Evolutionary conservation across 2,329 filamentous ascomycete genomes (phyloP).

Genomic region (Thermomyces lanuginosus): DNA sequence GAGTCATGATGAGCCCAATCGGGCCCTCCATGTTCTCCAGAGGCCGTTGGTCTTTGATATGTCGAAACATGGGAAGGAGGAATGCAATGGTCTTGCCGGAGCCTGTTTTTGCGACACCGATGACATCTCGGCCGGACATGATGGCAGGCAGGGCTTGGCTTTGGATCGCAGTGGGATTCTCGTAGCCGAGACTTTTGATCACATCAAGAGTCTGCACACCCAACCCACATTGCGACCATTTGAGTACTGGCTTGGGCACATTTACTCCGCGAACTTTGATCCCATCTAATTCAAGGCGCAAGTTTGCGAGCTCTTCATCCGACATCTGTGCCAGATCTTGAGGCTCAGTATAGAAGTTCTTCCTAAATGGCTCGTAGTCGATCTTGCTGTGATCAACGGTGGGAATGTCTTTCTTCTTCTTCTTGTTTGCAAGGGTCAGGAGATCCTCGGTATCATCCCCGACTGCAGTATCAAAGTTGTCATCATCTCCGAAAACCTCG

Average conservation of each 20-base stretch:
- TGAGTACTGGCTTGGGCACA: conserved; percentile 82
- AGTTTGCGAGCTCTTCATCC: conserved; percentile 63
- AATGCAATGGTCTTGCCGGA: conserved; percentile 97
- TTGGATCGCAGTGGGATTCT: conserved; percentile 84
- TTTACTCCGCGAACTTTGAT: conserved; percentile 86
- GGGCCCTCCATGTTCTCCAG: conserved; percentile 75
- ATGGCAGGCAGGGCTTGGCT: conserved; percentile 86
- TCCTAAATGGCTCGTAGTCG: conserved; percentile 70
- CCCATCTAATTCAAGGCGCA: conserved; percentile 78
- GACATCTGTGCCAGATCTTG: conserved; percentile 67
- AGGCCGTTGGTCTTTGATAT: conserved; percentile 83
- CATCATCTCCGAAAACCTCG: conserved; percentile 73
- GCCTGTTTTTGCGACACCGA: conserved; percentile 92
- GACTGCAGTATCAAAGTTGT: conserved; percentile 52
- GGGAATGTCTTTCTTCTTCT: conserved; percentile 94
- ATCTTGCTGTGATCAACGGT: conserved; percentile 72
- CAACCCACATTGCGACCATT: conserved; percentile 90
- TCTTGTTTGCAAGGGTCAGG: conserved; percentile 45
- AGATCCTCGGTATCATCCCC: conserved; percentile 48
- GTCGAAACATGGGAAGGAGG: conserved; percentile 87
- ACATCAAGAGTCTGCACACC: conserved; percentile 77
- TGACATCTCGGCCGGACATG: conserved; percentile 90
- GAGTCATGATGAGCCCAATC: conserved; percentile 76
- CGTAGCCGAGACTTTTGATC: conserved; percentile 64
- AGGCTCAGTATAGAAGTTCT: conserved; percentile 89